Conservation (phyloP, 2,329 filamentous ascomycete species). For the Colletotrichum chrysophilum region DNA sequence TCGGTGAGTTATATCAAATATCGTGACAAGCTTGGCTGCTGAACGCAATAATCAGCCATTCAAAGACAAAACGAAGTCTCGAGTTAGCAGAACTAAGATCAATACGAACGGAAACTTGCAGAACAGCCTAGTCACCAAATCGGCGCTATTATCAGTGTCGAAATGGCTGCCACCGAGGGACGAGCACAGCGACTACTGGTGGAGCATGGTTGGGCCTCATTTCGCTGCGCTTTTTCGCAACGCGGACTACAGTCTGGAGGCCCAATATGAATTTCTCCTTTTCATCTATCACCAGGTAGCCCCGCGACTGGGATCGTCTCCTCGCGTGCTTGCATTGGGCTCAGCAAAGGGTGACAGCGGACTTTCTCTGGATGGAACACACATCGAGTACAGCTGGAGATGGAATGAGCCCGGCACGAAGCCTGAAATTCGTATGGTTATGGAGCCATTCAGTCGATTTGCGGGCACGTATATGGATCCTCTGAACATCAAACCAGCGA, state of each 20-base stretch:
- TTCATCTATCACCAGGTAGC: neutral
- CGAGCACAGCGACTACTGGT: slow-evolving; percentile 6
- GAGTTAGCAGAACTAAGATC: neutral
- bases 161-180: neutral
- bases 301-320: neutral
- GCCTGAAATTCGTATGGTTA: neutral
- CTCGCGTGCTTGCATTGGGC: neutral
- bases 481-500: neutral
- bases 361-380: neutral
- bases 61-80: neutral
- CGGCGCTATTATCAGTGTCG: neutral
- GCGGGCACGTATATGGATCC: slow-evolving; percentile 7
- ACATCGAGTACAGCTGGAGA: slow-evolving; percentile 7
- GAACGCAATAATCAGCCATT: neutral
- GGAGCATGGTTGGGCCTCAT: neutral
- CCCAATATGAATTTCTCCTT: neutral
- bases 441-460: slow-evolving; percentile 6
- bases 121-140: neutral
- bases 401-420: neutral
- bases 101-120: neutral
- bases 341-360: neutral
- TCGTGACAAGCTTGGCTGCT: neutral
- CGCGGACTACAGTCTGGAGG: neutral
- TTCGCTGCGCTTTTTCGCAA: neutral
- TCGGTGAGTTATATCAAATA: neutral